Conservation (phyloP, 768 basidiomycete species). For the Pleurotus salmoneostramineus region DNA sequence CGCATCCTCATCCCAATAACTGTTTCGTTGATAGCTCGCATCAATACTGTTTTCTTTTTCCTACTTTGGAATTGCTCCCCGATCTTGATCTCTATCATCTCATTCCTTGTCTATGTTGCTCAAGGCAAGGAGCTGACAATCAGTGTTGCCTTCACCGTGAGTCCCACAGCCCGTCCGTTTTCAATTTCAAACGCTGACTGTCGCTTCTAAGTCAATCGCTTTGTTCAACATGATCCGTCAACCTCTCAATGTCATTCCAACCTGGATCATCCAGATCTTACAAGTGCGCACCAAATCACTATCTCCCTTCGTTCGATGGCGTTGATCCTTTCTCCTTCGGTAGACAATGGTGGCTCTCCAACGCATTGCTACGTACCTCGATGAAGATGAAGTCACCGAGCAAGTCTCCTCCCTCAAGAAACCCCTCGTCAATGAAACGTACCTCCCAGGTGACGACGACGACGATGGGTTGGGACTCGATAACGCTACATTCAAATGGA, state of each 20-base stretch:
- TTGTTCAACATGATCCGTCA: constrained; percentile 80
- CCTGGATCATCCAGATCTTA: constrained; percentile 74
- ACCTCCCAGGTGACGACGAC: constrained; percentile 24
- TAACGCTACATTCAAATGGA: constrained; percentile 62
- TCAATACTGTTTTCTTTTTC: constrained; percentile 71
- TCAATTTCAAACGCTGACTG: not conserved
- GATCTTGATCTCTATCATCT: constrained; percentile 73
- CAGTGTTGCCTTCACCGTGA: constrained; percentile 84
- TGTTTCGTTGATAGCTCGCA: constrained; percentile 40
- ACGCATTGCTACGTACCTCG: constrained; percentile 63
- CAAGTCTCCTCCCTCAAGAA: constrained; percentile 66
- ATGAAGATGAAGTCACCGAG: constrained; percentile 65
- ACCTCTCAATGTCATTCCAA: constrained; percentile 73
- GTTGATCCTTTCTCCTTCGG: not conserved
- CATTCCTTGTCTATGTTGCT: constrained; percentile 72
- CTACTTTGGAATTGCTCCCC: constrained; percentile 75
- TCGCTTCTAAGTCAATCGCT: constrained; percentile 54
- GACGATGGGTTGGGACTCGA: constrained; percentile 50
- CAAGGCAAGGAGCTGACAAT: constrained; percentile 75
- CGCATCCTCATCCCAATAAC: not conserved
- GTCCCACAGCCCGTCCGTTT: no score
- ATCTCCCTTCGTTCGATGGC: no score
- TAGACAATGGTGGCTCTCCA: constrained; percentile 62
- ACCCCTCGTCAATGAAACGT: constrained; percentile 19
- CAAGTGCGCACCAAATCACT: constrained; percentile 33